These are phyloP conservation scores for Batkoa obscura DNA, from an alignment of 371 early-diverging fungal species.

Conservation along the genomic window DNA sequence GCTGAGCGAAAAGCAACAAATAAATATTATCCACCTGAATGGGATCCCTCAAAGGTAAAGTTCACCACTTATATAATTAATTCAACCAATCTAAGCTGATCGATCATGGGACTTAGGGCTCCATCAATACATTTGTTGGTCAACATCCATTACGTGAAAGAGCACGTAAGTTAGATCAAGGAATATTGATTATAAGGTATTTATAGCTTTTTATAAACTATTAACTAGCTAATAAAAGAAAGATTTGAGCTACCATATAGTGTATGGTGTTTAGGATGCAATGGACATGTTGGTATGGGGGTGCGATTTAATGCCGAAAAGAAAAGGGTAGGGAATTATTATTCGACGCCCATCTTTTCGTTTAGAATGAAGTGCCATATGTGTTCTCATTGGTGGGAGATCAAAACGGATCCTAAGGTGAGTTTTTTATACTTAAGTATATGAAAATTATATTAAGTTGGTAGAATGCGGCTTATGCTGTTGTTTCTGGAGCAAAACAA, in stretches of 20 bases:
- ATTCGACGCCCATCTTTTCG: slow-evolving; percentile 64
- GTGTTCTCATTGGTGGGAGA: slow-evolving; percentile 72
- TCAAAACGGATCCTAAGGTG: slow-evolving; percentile 88
- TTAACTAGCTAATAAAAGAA: slow-evolving; percentile 3
- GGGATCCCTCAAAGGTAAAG: slow-evolving; percentile 40
- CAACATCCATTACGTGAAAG: slow-evolving; percentile 77
- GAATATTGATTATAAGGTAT: slow-evolving; percentile 68
- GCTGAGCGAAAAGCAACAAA: slow-evolving; percentile 15
- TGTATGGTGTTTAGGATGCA: slow-evolving; percentile 78
- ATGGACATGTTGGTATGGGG: slow-evolving; percentile 66
- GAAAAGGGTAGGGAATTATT: slow-evolving; percentile 65
- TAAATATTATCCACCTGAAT: slow-evolving; percentile 54
- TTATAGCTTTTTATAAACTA: not conserved
- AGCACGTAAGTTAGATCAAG: slow-evolving; percentile 75
- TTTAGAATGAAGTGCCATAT: slow-evolving; percentile 87
- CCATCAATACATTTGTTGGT: slow-evolving; percentile 64
- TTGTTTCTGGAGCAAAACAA: slow-evolving; percentile 51
- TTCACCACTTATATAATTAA: not conserved
- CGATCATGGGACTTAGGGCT: slow-evolving; percentile 22
- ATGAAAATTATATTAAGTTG: not conserved
- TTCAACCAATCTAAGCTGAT: not conserved
- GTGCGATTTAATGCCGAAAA: slow-evolving; percentile 90
- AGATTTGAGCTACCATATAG: slow-evolving; percentile 82
- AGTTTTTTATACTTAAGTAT: slow-evolving; percentile 5
- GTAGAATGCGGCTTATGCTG: slow-evolving; percentile 57